Conservation (phyloP, 306 rosid genomes). For the Lathyrus aphaca region DNA sequence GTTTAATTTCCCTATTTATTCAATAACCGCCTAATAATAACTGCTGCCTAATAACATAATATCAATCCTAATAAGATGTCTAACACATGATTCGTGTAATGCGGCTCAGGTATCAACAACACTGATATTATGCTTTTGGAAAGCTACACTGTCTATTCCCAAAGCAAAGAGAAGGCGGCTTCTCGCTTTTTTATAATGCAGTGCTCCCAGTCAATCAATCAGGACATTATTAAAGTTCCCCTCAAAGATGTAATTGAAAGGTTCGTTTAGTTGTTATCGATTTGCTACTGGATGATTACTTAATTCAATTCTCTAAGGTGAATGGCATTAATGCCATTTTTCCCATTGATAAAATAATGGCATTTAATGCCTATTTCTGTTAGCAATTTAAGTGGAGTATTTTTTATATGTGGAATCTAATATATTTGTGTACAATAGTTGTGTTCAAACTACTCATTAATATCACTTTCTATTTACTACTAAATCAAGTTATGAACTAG, state of each 20-base stretch:
- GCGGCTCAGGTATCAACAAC: constrained; percentile 59
- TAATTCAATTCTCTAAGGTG: constrained; percentile 26
- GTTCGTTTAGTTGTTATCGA: constrained; percentile 42
- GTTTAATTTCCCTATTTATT: not conserved
- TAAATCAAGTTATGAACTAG: constrained; percentile 30
- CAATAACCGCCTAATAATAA: not conserved
- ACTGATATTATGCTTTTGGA: constrained; percentile 58
- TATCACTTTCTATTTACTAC: constrained; percentile 6
- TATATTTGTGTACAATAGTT: not conserved
- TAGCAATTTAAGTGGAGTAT: constrained; percentile 7
- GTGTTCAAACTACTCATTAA: constrained; percentile 13
- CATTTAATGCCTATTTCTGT: constrained; percentile 2
- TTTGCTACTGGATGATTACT: constrained; percentile 16
- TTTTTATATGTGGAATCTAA: constrained; percentile 5
- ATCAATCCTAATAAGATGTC: not conserved
- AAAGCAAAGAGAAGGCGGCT: constrained; percentile 65
- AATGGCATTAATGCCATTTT: constrained; percentile 20
- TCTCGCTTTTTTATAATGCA: constrained; percentile 67
- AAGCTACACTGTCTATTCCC: constrained; percentile 64
- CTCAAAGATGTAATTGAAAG: constrained; percentile 61
- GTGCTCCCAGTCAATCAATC: constrained; percentile 46
- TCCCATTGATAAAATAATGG: constrained; percentile 25
- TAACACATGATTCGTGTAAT: constrained; percentile 36
- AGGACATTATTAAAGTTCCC: constrained; percentile 50
- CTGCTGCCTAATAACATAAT: not conserved